Base-by-base conservation (phyloP, 1,139 yeast genomes). In the Candida sanyaensis region DNA sequence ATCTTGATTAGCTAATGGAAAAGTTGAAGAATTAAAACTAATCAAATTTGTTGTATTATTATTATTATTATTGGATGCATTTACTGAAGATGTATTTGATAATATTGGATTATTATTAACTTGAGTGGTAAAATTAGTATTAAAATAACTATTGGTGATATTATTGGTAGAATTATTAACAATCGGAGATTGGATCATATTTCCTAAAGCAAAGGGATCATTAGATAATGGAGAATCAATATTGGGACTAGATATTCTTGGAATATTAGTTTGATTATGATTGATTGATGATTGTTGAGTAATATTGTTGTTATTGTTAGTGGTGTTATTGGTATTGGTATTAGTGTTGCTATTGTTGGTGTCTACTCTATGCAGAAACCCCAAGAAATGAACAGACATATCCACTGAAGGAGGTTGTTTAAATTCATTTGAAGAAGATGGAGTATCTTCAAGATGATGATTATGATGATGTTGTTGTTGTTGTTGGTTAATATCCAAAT, bases 61-160 rank as follows among this genome's bases (percentile, higher is more conserved):
- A 13, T 37, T 37, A 24, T 13, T 37, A 17, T 27, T 27, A 24
- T 8, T 37, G 7, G 38, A 34, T 13, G 47, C 43, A 17, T 17
- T 17, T 17, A 17, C 21, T 17, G 21, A 17, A 2, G 21, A 17
- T 17, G 21, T 3, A 17, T 17, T 17, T 24, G 51, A 33, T 24
- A 48, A 31, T 12, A 43, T 24, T 13, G 49, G 39, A 26, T 43
- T 32, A 28, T 32, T 46, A 12, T 23, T 32, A 10, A 47, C 48
- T 38, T 50, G 57, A 43, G 53, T 57, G 23, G 63, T 58, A 47
- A 65, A 66, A 47, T 62, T 60, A 1, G 66, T 63, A 48, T 65
- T 65, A 60, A 69, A 69, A 49, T 59, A 70, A 44, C 63, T 66
- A 52, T 66, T 70, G 42, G 75, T 68, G 41, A 70, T 70, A 49